Evolutionary conservation across 2,329 filamentous ascomycete species (phyloP), one percentile per base, ranked within the genome.

Genomic region (Colletotrichum somersetense): DNA sequence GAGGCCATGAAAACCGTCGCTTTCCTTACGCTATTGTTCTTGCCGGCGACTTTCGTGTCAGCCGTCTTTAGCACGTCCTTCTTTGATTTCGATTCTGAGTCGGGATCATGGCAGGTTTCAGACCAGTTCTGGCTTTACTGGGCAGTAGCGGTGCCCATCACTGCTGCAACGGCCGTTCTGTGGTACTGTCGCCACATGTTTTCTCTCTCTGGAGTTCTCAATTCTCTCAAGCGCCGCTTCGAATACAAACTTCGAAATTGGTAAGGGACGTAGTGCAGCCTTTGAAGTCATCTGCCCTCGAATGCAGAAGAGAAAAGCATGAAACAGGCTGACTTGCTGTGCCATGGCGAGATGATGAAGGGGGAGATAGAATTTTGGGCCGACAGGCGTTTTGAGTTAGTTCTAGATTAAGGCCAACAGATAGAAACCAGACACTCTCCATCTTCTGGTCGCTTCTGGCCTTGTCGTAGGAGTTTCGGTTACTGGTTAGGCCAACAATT

Each of bases 1-100:
- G 79, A 83, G 0, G 82, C 85, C 0, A 88, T 89, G 85, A 86
- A 84, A 75, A 85, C 84, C 0, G 80, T 89, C 56, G 83, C 86
- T 0, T 80, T 87, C 20, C 77, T 88, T 0, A 87, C 86, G 0
- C 75, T 87, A 8, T 76, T 79, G 0, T 89, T 89, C 50, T 76
- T 89, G 0, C 87, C 87, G 0, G 82, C 85, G 0, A 89, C 87
- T 0, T 88, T 88, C 72, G 80, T 88, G 20, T 86, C 78, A 0
- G 80, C 84, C 6, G 78, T 89, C 5, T 86, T 86, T 57, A 84
- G 84, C 75, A 86, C 81, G 74, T 82, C 80, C 0, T 86, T 86
- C 56, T 86, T 86, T 71, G 75, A 80, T 0, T 76, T 76, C 3
- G 77, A 78, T 23, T 73, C 76, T 0, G 70, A 75, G 3, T 74